Base-by-base conservation (phyloP, 192 early-diverging fungal genomes). In the Funneliformis mosseae region DNA sequence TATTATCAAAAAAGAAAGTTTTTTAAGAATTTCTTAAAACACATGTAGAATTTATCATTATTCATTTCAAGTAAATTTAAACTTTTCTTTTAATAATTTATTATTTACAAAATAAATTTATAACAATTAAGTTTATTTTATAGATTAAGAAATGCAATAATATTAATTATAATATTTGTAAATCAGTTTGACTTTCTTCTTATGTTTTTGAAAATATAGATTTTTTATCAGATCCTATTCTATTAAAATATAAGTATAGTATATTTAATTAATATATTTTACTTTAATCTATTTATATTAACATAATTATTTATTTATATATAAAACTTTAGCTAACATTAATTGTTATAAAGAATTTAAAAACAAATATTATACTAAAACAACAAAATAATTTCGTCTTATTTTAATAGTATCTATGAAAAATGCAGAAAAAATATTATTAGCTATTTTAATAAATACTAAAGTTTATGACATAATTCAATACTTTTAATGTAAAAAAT, bases 401-500 rank as follows among this genome's bases (percentile, higher is more conserved):
- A 63, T 23, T 9, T 27, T 63, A 27, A 63, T 63, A 7, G 8
- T 6, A 63, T 9, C n/a, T 1, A 63, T 21, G 21, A n/a, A n/a
- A 63, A 63, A 28, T 63, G 25, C 21, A 27, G 4, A 63, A 63
- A n/a, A 8, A 27, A 23, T 23, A 63, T 8, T 23, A 23, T 2
- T 8, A 63, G 21, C 4, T 8, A 2, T 60, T 60, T 63, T 63
- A 21, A 23, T n/a, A 23, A 63, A 63, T 28, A 63, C n/a, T 25
- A n/a, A 27, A 23, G 62, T 28, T 63, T 0, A 23, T 27, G 25
- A 63, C 3, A 18, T 60, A 18, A 60, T 60, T 60, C 55, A 60
- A 60, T 60, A 21, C 55, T 60, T 60, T 60, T 63, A 63, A 63
- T 63, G n/a, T 63, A 8, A 23, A 46, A 63, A 63, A 63, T 27